These are phyloP conservation scores for Metschnikowia koreensis DNA, from an alignment of 805 yeast genomes.

Conservation along the genomic window DNA sequence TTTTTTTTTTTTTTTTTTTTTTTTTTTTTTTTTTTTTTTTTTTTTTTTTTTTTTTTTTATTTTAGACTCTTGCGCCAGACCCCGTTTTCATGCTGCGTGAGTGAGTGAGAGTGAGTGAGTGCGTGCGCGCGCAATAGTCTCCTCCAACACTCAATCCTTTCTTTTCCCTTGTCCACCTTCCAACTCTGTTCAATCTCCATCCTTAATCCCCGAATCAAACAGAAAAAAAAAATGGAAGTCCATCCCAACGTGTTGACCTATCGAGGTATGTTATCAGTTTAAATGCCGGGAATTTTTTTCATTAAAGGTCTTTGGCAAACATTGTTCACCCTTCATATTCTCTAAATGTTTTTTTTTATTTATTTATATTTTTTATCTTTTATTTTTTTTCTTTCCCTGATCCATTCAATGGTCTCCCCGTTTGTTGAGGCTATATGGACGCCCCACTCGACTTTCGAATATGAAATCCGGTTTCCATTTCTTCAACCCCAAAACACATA, in stretches of 20 bases:
- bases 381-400: no score
- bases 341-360: no score
- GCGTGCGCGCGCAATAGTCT: slow-evolving; percentile 2
- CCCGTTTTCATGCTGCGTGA: background rate
- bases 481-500: no score
- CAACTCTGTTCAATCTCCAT: background rate
- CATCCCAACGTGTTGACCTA: slow-evolving; percentile 72
- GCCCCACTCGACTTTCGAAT: no score
- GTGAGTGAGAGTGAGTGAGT: background rate
- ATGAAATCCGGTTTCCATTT: no score
- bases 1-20: slow-evolving; percentile 3
- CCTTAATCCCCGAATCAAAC: background rate
- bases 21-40: background rate
- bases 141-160: slow-evolving; percentile 5
- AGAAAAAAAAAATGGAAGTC: slow-evolving; percentile 54
- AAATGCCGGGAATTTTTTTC: no score
- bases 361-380: no score
- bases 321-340: no score
- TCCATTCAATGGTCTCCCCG: no score
- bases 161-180: slow-evolving; percentile 3
- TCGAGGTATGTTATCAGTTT: slow-evolving; percentile 55
- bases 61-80: slow-evolving; percentile 1
- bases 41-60: slow-evolving; percentile 1
- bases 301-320: no score
- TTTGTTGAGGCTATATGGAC: no score